Base-by-base conservation (phyloP, 768 basidiomycete species). In the Russula sp. region DNA sequence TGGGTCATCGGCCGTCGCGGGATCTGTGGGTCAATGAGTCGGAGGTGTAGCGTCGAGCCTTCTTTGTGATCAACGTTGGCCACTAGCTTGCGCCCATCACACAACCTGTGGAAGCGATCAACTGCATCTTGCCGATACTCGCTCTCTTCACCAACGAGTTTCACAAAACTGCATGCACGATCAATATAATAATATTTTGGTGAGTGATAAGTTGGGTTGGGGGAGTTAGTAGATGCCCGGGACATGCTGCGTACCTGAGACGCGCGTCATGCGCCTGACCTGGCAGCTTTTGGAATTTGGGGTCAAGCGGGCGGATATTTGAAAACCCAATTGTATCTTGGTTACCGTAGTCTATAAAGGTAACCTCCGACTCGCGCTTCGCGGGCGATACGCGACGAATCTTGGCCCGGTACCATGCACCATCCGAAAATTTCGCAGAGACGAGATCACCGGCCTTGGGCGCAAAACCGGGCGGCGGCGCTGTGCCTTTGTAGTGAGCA, bases 221-320 rank as follows among this genome's bases (percentile, higher is more conserved):
- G 13, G 20, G 22, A 30, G 5, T 36, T 4, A 0, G 1, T 5
- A 22, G 16, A 26, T 26, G 18, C 26, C 14, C 10, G 18, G 13
- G 69, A 22, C 50, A 42, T 20, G 5, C 3, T n/a, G 49, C 76
- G 62, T 72, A 87, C 91, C 90, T 93, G 57, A 97, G 81, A 36
- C 92, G 88, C 28, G 96, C 95, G 48, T 98, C 96, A 63, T 93
- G 92, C 9, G 96, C 96, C 75, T 98, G 95, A 24, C 93, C 91
- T 34, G 92, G 87, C 10, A 99, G 81, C 10, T 88, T 81, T 69
- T 90, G 89, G 84, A 98, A 98, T 73, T 88, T 88, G 26, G 86
- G 76, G 69, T 98, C 95, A 54, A 99, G 82, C 3, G 95, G 94
- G 26, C 97, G 84, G 65, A 97, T 86, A 67, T 88, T 79, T n/a